phyloP scores from a whole-genome alignment of 2,329 filamentous ascomycete species.

The Fusarium globosum region DNA sequence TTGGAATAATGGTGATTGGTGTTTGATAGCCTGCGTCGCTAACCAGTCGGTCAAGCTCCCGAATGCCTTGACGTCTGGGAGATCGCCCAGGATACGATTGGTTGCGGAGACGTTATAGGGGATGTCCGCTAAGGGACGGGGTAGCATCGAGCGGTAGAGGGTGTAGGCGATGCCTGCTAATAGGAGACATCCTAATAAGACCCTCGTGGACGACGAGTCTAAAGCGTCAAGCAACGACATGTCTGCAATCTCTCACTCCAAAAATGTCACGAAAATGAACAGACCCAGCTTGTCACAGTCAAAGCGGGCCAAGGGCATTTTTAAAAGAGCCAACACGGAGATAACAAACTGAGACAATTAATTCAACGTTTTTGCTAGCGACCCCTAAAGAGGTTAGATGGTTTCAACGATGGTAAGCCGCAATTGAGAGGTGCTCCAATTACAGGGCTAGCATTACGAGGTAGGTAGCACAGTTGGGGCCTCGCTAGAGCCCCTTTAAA shows the following conservation, averaged over 20 bases:
- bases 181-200: neutral
- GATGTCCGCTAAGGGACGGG: slow-evolving; percentile 18
- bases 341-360: neutral
- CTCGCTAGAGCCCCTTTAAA: slow-evolving; percentile 3
- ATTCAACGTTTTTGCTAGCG: neutral
- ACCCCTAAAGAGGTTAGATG: slow-evolving; percentile 7
- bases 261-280: neutral
- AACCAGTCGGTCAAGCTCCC: slow-evolving; percentile 32
- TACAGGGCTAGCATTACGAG: neutral
- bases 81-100: slow-evolving; percentile 22
- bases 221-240: neutral
- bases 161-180: slow-evolving; percentile 12
- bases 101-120: slow-evolving; percentile 25
- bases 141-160: slow-evolving; percentile 18
- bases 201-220: neutral
- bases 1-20: slow-evolving; percentile 26
- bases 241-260: neutral
- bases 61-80: slow-evolving; percentile 16
- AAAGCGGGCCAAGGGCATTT: neutral
- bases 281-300: neutral
- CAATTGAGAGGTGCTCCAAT: slow-evolving; percentile 1
- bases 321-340: neutral
- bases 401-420: slow-evolving; percentile 12
- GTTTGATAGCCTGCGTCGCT: slow-evolving; percentile 7
- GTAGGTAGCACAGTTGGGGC: slow-evolving; percentile 14